These are phyloP conservation scores for Trichoderma koningii DNA, from an alignment of 2,329 filamentous ascomycete species.

Conservation along the genomic window DNA sequence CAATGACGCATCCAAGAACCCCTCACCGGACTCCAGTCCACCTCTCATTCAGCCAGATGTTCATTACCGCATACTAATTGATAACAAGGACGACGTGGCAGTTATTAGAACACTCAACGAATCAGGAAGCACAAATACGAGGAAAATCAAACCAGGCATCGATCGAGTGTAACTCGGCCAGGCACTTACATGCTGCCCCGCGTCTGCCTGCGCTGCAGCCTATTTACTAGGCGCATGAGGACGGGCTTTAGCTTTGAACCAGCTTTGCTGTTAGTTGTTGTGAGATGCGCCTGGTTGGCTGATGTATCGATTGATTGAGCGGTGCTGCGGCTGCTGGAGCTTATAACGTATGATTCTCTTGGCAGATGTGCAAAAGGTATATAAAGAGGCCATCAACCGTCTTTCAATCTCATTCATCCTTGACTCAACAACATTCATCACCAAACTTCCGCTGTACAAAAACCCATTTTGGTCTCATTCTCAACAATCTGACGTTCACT, in stretches of 20 bases:
- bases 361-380: neutral
- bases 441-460: neutral
- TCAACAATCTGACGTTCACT: conserved; percentile 19
- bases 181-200: conserved; percentile 10
- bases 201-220: conserved; percentile 22
- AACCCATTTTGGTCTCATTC: neutral
- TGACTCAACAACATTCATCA: neutral
- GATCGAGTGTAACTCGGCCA: neutral
- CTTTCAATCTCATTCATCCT: neutral
- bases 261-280: neutral
- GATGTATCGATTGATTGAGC: neutral
- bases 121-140: neutral
- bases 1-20: neutral
- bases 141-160: neutral
- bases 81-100: conserved; percentile 4
- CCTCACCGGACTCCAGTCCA: neutral
- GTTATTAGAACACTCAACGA: neutral
- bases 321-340: neutral
- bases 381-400: neutral
- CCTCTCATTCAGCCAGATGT: neutral
- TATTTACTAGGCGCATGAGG: neutral
- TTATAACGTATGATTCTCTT: neutral
- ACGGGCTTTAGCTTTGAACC: neutral
- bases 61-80: neutral
- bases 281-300: too few species aligned